These are phyloP conservation scores for Penicillium sp. DNA, from an alignment of 2,329 filamentous ascomycete genomes.

Conservation along the genomic window DNA sequence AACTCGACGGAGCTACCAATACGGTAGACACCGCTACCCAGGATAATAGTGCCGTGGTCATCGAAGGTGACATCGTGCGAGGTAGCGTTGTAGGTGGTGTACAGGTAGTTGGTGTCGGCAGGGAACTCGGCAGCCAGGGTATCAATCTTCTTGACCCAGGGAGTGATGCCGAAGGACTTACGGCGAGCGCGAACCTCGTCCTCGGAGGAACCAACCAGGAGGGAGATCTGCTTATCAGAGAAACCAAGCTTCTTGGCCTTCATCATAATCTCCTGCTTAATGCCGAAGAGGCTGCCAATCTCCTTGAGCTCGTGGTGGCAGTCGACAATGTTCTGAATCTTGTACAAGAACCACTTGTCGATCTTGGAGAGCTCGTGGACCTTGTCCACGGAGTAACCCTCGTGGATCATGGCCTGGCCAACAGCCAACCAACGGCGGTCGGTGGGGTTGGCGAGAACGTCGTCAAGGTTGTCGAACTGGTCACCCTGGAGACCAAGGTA, in stretches of 20 bases:
- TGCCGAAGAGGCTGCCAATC: slow-evolving; percentile 74
- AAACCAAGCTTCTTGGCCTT: slow-evolving; percentile 98
- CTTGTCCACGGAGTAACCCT: slow-evolving; percentile 88
- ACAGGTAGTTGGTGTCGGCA: slow-evolving; percentile 90
- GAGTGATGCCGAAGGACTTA: slow-evolving; percentile 82
- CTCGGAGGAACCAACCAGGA: slow-evolving; percentile 80
- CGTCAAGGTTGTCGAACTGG: slow-evolving; percentile 90
- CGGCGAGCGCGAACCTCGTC: slow-evolving; percentile 84
- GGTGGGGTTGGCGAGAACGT: slow-evolving; percentile 85
- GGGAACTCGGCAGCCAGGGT: slow-evolving; percentile 96
- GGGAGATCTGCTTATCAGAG: slow-evolving; percentile 92
- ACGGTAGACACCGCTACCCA: slow-evolving; percentile 94
- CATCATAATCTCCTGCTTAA: slow-evolving; percentile 84
- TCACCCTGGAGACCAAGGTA: slow-evolving; percentile 94
- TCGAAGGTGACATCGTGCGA: slow-evolving; percentile 92
- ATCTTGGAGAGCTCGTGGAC: slow-evolving; percentile 96
- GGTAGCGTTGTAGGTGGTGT: slow-evolving; percentile 96
- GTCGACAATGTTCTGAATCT: slow-evolving; percentile 95
- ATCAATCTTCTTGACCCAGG: slow-evolving; percentile 98
- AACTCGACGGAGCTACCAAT: slow-evolving; percentile 98
- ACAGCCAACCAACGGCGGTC: slow-evolving; percentile 97
- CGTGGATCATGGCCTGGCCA: slow-evolving; percentile 95
- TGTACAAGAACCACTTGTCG: slow-evolving; percentile 99
- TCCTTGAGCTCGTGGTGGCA: slow-evolving; percentile 83
- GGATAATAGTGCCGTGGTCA: slow-evolving; percentile 83